A percentile compares a stretch with the other conserved stretches of the same genome.
phyloP scores from a whole-genome alignment of 768 basidiomycete genomes.

The Suillus subluteus region DNA sequence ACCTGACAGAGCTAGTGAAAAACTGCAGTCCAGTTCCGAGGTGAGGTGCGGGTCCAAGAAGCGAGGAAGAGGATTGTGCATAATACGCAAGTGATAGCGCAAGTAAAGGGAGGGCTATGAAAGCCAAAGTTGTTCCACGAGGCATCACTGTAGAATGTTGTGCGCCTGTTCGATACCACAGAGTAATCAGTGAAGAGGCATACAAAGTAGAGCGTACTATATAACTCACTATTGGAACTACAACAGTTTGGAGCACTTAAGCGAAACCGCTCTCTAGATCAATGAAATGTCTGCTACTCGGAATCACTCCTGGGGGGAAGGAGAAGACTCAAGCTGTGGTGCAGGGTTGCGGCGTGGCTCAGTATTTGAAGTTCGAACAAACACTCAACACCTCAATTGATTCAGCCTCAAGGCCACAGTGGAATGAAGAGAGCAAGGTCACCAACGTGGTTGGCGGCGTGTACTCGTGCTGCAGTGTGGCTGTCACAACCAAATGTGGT shows the following conservation, averaged over 20 bases:
- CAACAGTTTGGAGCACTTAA: not conserved
- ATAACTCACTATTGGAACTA: not conserved
- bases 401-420: conserved; percentile 1
- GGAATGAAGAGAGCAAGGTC: conserved; percentile 1
- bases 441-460: conserved; percentile 1
- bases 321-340: not conserved
- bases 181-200: not conserved
- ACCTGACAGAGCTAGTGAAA: conserved; percentile 29
- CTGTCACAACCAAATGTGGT: too few species aligned
- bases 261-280: not conserved
- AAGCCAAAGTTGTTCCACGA: conserved; percentile 22
- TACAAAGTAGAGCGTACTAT: not conserved
- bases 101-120: conserved; percentile 28
- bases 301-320: not conserved
- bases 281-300: not conserved
- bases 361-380: not conserved
- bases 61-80: conserved; percentile 34
- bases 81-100: conserved; percentile 34
- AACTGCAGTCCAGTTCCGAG: conserved; percentile 28
- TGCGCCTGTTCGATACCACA: not conserved
- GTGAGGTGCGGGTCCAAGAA: conserved; percentile 35
- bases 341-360: conserved; percentile 1
- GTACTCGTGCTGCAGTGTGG: too few species aligned
- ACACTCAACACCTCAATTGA: not conserved
- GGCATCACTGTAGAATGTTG: conserved; percentile 21